Evolutionary conservation across 192 early-diverging fungal genomes (phyloP).

Genomic region (Coemansia asiatica): DNA sequence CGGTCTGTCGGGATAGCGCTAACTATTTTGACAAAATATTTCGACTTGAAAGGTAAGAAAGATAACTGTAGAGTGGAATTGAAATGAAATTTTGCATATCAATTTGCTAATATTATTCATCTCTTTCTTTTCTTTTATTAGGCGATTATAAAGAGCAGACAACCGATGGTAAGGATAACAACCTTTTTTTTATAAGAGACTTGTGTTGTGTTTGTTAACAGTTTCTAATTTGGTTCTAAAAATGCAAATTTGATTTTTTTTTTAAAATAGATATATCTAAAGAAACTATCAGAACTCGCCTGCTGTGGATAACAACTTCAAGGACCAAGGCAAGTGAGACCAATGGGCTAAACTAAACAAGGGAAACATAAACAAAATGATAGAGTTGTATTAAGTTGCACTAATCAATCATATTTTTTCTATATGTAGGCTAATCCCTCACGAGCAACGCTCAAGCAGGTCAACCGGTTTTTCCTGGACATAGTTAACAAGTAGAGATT

Average conservation of each 20-base stretch:
- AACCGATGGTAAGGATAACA: constrained; percentile 11
- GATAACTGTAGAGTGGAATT: not conserved
- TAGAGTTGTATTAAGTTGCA: too few relatives aligned
- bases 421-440: constrained; percentile 65
- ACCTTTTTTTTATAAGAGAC: too few relatives aligned
- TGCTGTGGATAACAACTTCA: constrained; percentile 67
- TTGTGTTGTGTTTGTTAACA: too few relatives aligned
- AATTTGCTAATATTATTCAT: too few relatives aligned
- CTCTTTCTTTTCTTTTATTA: not conserved
- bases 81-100: too few relatives aligned
- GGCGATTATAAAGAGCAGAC: constrained; percentile 8
- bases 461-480: constrained; percentile 67
- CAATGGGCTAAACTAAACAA: too few relatives aligned
- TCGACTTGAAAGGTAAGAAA: constrained; percentile 52
- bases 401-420: too few relatives aligned
- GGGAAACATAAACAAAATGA: too few relatives aligned
- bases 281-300: constrained; percentile 62
- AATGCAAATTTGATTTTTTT: not conserved
- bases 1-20: constrained; percentile 78
- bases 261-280: constrained; percentile 46
- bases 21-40: constrained; percentile 62
- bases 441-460: constrained; percentile 73
- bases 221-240: too few relatives aligned
- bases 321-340: constrained; percentile 58
- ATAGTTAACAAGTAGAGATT: not conserved